These are phyloP conservation scores for Cenchrus americanus DNA, from an alignment of 176 grass and related monocot species.

Conservation along the genomic window DNA sequence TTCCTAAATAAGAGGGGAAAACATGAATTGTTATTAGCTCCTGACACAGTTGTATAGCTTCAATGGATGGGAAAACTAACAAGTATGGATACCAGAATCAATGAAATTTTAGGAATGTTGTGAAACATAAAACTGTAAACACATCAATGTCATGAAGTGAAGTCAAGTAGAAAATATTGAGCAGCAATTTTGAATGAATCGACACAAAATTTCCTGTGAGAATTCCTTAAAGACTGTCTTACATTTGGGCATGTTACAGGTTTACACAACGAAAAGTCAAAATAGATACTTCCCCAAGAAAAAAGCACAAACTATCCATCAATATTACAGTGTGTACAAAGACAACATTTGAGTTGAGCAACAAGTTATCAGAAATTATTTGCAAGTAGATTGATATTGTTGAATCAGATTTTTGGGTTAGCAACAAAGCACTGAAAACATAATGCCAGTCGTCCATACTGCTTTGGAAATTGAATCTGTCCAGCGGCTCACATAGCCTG, in stretches of 20 bases:
- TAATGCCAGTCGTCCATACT: not conserved
- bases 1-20: constrained; percentile 46
- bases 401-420: not conserved
- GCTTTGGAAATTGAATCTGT: not conserved
- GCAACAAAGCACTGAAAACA: not conserved
- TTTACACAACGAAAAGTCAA: not conserved
- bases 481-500: too few relatives aligned
- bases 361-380: not conserved
- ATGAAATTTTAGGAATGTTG: too few relatives aligned
- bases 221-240: not conserved
- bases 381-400: not conserved
- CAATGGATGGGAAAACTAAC: too few relatives aligned
- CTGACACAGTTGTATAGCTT: too few relatives aligned
- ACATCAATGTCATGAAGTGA: not conserved
- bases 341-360: not conserved
- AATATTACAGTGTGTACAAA: not conserved
- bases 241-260: not conserved
- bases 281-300: not conserved
- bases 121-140: not conserved
- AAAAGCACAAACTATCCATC: not conserved
- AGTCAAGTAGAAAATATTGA: not conserved
- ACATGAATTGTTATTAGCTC: constrained; percentile 13
- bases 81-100: too few relatives aligned
- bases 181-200: not conserved
- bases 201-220: not conserved